phyloP scores from a whole-genome alignment of 352 stramenopile genomes.

The Phytophthora vignae region DNA sequence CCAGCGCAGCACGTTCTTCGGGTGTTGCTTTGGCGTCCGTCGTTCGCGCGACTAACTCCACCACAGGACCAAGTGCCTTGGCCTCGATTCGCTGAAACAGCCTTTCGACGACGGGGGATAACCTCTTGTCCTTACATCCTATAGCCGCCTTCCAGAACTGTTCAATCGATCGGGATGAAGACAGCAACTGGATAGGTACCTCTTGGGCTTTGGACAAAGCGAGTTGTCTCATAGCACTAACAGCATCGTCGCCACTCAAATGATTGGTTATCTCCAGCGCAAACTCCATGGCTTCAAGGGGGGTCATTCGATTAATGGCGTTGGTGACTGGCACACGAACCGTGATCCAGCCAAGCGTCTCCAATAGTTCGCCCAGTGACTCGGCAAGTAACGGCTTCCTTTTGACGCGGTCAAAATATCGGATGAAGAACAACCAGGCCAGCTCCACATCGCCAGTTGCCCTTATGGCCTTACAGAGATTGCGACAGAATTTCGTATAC shows the following conservation, averaged over 20 bases:
- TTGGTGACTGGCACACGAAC: neutral
- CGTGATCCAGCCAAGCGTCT: conserved; percentile 10
- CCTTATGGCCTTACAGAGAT: conserved; percentile 9
- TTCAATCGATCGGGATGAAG: neutral
- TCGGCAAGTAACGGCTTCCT: neutral
- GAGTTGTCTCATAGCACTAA: neutral
- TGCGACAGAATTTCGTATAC: conserved; percentile 8
- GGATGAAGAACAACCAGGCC: conserved; percentile 10
- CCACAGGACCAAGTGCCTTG: neutral
- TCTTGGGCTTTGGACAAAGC: conserved; percentile 5
- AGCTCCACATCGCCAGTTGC: conserved; percentile 9
- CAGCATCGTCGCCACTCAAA: neutral
- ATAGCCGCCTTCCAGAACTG: too few relatives aligned
- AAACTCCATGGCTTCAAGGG: neutral
- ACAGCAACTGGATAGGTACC: neutral
- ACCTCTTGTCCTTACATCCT: too few relatives aligned
- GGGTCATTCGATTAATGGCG: conserved; percentile 1
- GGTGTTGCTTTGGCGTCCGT: neutral
- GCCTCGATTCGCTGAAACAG: neutral
- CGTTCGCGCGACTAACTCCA: neutral
- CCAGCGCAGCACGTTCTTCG: neutral
- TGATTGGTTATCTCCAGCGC: neutral
- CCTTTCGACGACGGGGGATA: too few relatives aligned
- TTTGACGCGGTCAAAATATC: conserved; percentile 9
- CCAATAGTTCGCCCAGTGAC: neutral